Percentiles rank a stretch among this genome's conserved stretches.
phyloP scores from a whole-genome alignment of 2,329 filamentous ascomycete species.

The Diaporthe batatas region DNA sequence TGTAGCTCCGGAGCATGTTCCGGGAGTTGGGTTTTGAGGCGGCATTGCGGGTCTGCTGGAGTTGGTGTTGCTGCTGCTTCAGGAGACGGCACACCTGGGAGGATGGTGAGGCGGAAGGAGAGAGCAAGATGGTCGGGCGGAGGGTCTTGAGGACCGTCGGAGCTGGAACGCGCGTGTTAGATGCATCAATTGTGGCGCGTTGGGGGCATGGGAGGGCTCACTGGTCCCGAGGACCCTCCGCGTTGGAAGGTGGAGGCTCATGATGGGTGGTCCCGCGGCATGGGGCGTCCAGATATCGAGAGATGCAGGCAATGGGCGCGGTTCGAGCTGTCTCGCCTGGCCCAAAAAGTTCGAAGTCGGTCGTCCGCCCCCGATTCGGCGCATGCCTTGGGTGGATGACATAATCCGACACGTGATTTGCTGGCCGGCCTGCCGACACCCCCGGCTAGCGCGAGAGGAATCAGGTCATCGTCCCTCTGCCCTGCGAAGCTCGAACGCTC shows the following conservation, averaged over 20 bases:
- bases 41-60: conserved; percentile 32
- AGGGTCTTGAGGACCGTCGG: conserved; percentile 42
- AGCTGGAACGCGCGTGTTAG: conserved; percentile 28
- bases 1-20: conserved; percentile 51
- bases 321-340: conserved; percentile 1
- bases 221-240: conserved; percentile 72
- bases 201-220: conserved; percentile 54
- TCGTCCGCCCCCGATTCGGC: conserved; percentile 30
- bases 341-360: conserved; percentile 32
- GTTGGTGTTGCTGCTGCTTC: conserved; percentile 25
- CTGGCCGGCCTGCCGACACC: not conserved
- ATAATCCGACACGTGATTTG: conserved; percentile 35
- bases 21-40: conserved; percentile 45
- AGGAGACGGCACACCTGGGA: conserved; percentile 19
- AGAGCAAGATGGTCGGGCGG: conserved; percentile 40
- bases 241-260: conserved; percentile 76
- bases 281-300: conserved; percentile 41
- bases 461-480: conserved; percentile 41
- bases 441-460: conserved; percentile 40
- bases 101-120: conserved; percentile 30
- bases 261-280: conserved; percentile 54
- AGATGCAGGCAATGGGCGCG: not conserved
- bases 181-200: conserved; percentile 41
- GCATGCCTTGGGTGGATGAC: conserved; percentile 8
- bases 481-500: conserved; percentile 28